Percentiles rank a stretch among this genome's conserved stretches.
These are phyloP conservation scores for Metarhizium sp. DNA, from an alignment of 2,329 filamentous ascomycete species.

Conservation along the genomic window DNA sequence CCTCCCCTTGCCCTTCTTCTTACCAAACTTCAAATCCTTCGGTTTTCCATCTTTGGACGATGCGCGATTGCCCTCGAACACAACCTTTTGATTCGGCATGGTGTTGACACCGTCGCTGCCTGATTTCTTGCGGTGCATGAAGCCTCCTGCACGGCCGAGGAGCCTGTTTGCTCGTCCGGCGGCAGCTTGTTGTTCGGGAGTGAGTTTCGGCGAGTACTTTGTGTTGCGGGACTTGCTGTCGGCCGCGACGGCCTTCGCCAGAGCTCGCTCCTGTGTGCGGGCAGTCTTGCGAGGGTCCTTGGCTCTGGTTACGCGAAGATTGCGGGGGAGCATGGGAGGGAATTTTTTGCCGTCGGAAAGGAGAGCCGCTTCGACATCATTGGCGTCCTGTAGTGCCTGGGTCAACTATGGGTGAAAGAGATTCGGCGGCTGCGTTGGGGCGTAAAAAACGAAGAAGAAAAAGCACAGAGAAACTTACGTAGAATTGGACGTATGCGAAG, in stretches of 20 bases:
- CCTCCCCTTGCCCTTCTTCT: conserved; percentile 42
- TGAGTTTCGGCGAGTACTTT: conserved; percentile 60
- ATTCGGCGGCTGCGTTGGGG: background rate
- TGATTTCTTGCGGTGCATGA: conserved; percentile 29
- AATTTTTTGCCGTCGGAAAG: conserved; percentile 86
- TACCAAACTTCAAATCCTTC: conserved; percentile 38
- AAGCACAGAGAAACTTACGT: conserved; percentile 34
- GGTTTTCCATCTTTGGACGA: conserved; percentile 56
- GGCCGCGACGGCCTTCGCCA: conserved; percentile 23
- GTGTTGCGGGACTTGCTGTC: conserved; percentile 30
- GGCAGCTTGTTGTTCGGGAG: conserved; percentile 59
- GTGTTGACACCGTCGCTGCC: conserved; percentile 12
- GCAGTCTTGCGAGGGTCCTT: conserved; percentile 59
- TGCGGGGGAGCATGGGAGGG: conserved; percentile 84
- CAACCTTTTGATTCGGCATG: conserved; percentile 53
- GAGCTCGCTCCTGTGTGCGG: conserved; percentile 30
- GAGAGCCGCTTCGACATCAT: conserved; percentile 83
- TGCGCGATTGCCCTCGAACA: conserved; percentile 76
- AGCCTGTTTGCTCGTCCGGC: conserved; percentile 67
- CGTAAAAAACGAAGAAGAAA: background rate
- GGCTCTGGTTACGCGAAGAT: conserved; percentile 77
- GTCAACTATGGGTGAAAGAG: background rate
- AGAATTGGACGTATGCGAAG: conserved; percentile 95
- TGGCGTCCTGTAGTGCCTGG: conserved; percentile 51
- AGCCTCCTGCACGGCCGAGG: conserved; percentile 59